Conservation (phyloP, 179 eudicot species). For the Gypsophila paniculata region DNA sequence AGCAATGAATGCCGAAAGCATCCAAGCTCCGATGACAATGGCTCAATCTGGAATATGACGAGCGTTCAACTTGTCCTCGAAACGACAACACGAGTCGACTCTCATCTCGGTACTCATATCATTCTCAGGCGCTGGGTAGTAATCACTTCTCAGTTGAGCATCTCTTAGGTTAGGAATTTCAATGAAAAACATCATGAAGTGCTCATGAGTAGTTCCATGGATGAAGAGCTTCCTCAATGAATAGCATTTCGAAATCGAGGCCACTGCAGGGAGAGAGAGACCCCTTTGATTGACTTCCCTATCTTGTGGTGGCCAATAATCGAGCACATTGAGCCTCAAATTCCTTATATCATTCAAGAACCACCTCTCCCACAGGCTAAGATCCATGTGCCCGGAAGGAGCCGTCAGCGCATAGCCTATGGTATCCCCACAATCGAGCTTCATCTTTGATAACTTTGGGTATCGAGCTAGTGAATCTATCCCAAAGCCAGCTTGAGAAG, state of each 20-base stretch:
- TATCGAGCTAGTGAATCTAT: conserved; percentile 41
- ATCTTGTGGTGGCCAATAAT: conserved; percentile 97
- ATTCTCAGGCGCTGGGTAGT: conserved; percentile 90
- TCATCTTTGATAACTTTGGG: conserved; percentile 58
- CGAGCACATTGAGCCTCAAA: conserved; percentile 54
- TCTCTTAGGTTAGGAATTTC: conserved; percentile 59
- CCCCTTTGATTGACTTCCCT: conserved; percentile 90
- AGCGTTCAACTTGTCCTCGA: conserved; percentile 65
- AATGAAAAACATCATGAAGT: conserved; percentile 62
- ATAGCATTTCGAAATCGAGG: conserved; percentile 50
- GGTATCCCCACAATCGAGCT: conserved; percentile 76
- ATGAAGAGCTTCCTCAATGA: conserved; percentile 77
- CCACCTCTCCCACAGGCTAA: conserved; percentile 84
- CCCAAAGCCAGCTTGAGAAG: conserved; percentile 50
- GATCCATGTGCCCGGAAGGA: conserved; percentile 84
- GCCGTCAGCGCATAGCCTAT: conserved; percentile 86
- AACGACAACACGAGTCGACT: conserved; percentile 71
- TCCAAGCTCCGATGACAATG: background rate
- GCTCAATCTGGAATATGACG: conserved; percentile 63
- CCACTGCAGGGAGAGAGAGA: conserved; percentile 70
- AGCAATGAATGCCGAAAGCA: too few species aligned
- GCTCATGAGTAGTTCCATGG: conserved; percentile 92
- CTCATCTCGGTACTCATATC: conserved; percentile 99
- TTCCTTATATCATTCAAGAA: conserved; percentile 45
- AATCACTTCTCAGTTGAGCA: conserved; percentile 84